A percentile compares a stretch with the other conserved stretches of the same genome.
Evolutionary conservation across 441 rosid species (phyloP).

Genomic region (Bruguiera hainesii): DNA sequence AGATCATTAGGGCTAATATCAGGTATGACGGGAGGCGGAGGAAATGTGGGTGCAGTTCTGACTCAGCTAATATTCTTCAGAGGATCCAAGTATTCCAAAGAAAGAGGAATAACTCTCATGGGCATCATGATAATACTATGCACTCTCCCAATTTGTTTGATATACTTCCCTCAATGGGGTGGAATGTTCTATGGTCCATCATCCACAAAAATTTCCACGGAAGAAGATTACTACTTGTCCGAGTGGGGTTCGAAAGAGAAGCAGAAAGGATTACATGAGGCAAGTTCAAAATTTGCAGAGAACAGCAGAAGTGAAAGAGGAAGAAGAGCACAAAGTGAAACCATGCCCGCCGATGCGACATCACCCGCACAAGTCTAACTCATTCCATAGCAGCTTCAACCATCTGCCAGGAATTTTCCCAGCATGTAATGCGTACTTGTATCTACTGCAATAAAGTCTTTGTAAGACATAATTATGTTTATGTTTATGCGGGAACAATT

Average conservation of each 20-base stretch:
- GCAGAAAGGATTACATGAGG: conserved; percentile 43
- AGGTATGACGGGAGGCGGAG: conserved; percentile 92
- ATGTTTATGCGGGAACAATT: too few species aligned
- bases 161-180: conserved; percentile 92
- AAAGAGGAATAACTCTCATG: conserved; percentile 75
- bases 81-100: conserved; percentile 75
- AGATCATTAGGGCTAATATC: conserved; percentile 80
- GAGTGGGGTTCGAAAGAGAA: conserved; percentile 68
- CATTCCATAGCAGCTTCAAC: neutral
- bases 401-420: neutral
- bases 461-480: too few species aligned
- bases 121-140: conserved; percentile 74
- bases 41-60: conserved; percentile 79
- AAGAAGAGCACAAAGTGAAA: conserved; percentile 14
- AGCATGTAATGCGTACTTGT: neutral
- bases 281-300: conserved; percentile 67
- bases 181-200: conserved; percentile 88
- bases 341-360: conserved; percentile 10
- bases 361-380: conserved; percentile 21
- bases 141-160: conserved; percentile 48
- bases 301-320: conserved; percentile 72
- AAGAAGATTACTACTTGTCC: conserved; percentile 70
- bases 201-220: conserved; percentile 33
- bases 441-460: too few species aligned
- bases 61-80: conserved; percentile 80